Conservation (phyloP, 495 filamentous ascomycete species). For the Monascus purpureus region DNA sequence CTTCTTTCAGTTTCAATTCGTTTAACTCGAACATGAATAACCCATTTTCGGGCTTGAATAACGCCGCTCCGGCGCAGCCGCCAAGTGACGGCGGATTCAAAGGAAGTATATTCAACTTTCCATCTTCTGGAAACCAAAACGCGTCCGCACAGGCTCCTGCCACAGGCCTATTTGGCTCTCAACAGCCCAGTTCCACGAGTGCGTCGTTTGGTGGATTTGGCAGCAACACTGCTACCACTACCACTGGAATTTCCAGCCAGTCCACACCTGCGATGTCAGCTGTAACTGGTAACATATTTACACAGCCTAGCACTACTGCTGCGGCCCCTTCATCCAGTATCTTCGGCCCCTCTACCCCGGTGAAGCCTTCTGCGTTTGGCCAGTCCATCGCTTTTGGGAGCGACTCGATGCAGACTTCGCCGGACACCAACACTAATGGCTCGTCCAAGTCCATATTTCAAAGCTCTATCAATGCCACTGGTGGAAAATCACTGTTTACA, state of each 20-base stretch:
- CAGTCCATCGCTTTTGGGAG: constrained; percentile 15
- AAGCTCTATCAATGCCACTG: constrained; percentile 3
- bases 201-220: constrained; percentile 12
- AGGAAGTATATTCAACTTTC: constrained; percentile 22
- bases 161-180: constrained; percentile 9
- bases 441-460: constrained; percentile 9
- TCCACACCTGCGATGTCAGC: constrained; percentile 4
- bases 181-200: constrained; percentile 7
- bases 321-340: constrained; percentile 10
- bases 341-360: constrained; percentile 9
- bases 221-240: constrained; percentile 8
- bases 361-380: constrained; percentile 12
- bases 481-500: constrained; percentile 6
- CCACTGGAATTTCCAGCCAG: constrained; percentile 7
- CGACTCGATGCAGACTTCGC: constrained; percentile 10
- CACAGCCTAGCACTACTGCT: constrained; percentile 8
- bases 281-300: constrained; percentile 13
- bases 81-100: constrained; percentile 11
- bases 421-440: constrained; percentile 9
- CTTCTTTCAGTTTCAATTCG: constrained; percentile 23
- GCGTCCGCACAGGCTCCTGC: constrained; percentile 11
- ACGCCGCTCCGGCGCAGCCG: constrained; percentile 8
- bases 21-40: constrained; percentile 15
- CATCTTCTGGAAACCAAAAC: constrained; percentile 8
- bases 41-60: constrained; percentile 24